phyloP scores from a whole-genome alignment of 2,329 filamentous ascomycete species.

The Stachybotrys chlorohalonatus region DNA sequence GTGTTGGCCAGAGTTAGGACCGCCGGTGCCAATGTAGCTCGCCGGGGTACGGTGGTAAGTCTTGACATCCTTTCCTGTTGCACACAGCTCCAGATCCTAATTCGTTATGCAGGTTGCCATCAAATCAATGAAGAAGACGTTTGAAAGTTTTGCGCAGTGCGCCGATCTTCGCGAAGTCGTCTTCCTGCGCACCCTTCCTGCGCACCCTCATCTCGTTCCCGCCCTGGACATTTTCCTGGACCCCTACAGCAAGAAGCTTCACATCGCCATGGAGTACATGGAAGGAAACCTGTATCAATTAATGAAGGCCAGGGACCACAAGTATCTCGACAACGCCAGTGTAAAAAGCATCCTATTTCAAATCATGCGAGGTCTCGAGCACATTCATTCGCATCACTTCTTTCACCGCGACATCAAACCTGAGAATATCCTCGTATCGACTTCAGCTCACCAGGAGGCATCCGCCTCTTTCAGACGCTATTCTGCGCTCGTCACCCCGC shows the following conservation, averaged over 20 bases:
- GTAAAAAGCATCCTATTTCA: constrained; percentile 98
- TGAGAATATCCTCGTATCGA: constrained; percentile 95
- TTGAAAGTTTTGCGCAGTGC: constrained; percentile 84
- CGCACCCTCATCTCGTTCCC: constrained; percentile 88
- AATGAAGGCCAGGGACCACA: constrained; percentile 97
- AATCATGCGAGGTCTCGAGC: constrained; percentile 90
- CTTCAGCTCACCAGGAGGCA: constrained; percentile 74
- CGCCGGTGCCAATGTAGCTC: constrained; percentile 79
- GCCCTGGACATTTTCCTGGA: constrained; percentile 98
- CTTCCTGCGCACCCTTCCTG: constrained; percentile 81
- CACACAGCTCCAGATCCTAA: constrained; percentile 7
- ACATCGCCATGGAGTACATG: constrained; percentile 99
- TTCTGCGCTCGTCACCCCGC: constrained; percentile 85
- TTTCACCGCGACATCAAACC: constrained; percentile 99
- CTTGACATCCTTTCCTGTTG: constrained; percentile 5
- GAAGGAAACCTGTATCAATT: constrained; percentile 97
- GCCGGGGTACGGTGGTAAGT: constrained; percentile 85
- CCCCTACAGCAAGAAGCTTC: constrained; percentile 88
- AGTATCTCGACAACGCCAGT: constrained; percentile 77
- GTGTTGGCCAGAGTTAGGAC: constrained; percentile 84
- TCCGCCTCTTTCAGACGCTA: constrained; percentile 85
- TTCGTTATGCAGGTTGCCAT: constrained; percentile 68
- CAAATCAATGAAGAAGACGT: constrained; percentile 99
- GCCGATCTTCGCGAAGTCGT: constrained; percentile 94
- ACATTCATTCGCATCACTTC: constrained; percentile 94